Percentiles rank a stretch among this genome's conserved stretches.
phyloP scores from a whole-genome alignment of 139 green algal genomes.

The Tetradesmus obliquus region DNA sequence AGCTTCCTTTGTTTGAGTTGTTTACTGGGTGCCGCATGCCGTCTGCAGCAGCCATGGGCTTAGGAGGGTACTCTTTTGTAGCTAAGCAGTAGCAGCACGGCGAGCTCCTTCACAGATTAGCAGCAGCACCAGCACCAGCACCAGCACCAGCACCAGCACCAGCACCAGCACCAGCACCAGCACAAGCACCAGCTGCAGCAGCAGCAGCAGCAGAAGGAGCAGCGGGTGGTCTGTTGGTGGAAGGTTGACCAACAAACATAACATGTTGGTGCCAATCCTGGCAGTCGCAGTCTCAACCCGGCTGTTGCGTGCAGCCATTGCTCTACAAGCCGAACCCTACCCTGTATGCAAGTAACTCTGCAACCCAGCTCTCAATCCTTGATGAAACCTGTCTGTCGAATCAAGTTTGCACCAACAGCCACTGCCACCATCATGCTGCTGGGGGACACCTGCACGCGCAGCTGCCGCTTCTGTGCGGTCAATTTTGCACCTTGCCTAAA shows the following conservation, averaged over 20 bases:
- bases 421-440: constrained; percentile 94
- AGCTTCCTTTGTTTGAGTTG: too few relatives aligned
- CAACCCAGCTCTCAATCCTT: constrained; percentile 45
- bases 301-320: not conserved
- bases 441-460: constrained; percentile 88
- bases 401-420: constrained; percentile 31
- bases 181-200: not conserved
- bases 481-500: not conserved
- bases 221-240: not conserved
- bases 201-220: not conserved
- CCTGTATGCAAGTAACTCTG: constrained; percentile 57
- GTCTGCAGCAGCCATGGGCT: too few relatives aligned
- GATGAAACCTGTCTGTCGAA: not conserved
- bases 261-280: not conserved
- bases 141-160: not conserved
- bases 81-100: too few relatives aligned
- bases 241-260: not conserved
- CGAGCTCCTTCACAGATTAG: not conserved
- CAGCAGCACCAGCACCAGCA: not conserved
- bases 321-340: constrained; percentile 48
- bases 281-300: not conserved
- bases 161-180: not conserved
- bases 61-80: too few relatives aligned
- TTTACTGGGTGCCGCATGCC: too few relatives aligned
- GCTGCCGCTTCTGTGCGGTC: constrained; percentile 61